These are phyloP conservation scores for Candolleomyces efflorescens DNA, from an alignment of 768 basidiomycete species.

Conservation along the genomic window DNA sequence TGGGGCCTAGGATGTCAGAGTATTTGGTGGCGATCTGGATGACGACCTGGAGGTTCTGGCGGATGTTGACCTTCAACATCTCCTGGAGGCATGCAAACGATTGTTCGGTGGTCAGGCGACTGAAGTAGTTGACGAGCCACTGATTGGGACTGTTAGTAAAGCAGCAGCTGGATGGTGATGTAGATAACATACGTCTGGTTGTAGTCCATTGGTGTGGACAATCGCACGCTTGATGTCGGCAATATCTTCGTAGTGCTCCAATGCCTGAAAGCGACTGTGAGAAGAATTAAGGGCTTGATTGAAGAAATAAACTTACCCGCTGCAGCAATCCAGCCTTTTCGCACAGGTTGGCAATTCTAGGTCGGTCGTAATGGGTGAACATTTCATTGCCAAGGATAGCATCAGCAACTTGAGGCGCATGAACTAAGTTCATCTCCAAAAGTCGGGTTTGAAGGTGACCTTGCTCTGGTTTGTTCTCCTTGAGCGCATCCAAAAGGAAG, in stretches of 20 bases:
- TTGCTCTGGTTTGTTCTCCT: slow-evolving; percentile 98
- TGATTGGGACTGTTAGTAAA: slow-evolving; percentile 23
- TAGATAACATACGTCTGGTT: slow-evolving; percentile 61
- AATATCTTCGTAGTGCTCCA: slow-evolving; percentile 97
- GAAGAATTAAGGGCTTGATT: not conserved
- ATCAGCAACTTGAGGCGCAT: slow-evolving; percentile 98
- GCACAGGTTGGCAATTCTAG: slow-evolving; percentile 95
- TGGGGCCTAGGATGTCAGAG: slow-evolving; percentile 94
- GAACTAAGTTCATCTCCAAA: slow-evolving; percentile 95
- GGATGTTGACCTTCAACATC: slow-evolving; percentile 95
- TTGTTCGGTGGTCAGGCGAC: slow-evolving; percentile 93
- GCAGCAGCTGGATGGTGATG: not conserved
- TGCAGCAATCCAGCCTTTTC: slow-evolving; percentile 97
- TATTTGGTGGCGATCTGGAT: slow-evolving; percentile 99
- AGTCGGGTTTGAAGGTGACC: slow-evolving; percentile 93
- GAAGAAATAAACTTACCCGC: slow-evolving; percentile 49
- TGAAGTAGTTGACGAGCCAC: slow-evolving; percentile 98
- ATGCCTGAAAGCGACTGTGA: slow-evolving; percentile 54
- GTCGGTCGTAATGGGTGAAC: slow-evolving; percentile 95
- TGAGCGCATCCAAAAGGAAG: slow-evolving; percentile 94
- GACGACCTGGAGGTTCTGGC: slow-evolving; percentile 94
- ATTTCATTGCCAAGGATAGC: slow-evolving; percentile 99
- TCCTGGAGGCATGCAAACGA: slow-evolving; percentile 95
- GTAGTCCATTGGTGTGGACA: slow-evolving; percentile 83
- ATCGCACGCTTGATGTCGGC: slow-evolving; percentile 99